These are phyloP conservation scores for Quercus phellos DNA, from an alignment of 331 rosid genomes.

Conservation along the genomic window DNA sequence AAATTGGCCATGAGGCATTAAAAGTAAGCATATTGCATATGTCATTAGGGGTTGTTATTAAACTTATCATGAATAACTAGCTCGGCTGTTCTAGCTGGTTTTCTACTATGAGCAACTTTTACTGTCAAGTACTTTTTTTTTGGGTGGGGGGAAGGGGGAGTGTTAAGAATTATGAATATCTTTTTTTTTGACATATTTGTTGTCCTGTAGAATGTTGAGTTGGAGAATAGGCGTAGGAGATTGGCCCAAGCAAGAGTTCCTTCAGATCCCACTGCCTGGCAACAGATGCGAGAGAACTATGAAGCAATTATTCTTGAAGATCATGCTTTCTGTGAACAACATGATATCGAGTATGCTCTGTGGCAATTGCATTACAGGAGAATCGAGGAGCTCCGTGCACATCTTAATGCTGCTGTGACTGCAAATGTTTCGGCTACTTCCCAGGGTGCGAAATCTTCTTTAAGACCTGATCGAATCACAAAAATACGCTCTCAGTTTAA, in stretches of 20 bases:
- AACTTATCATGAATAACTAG: not conserved
- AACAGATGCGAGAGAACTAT: conserved; percentile 87
- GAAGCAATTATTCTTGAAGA: conserved; percentile 96
- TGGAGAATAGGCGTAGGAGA: conserved; percentile 71
- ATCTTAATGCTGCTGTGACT: conserved; percentile 53
- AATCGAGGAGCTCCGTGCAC: conserved; percentile 82
- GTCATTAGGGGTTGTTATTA: not conserved
- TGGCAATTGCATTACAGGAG: conserved; percentile 96
- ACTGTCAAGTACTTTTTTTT: not conserved
- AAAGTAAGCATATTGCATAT: not conserved
- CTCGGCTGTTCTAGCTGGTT: not conserved
- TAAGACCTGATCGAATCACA: conserved; percentile 61
- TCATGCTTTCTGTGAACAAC: conserved; percentile 80
- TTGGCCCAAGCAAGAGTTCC: conserved; percentile 83
- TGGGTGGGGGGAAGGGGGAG: not conserved
- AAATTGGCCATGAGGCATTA: not conserved
- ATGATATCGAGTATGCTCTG: conserved; percentile 67
- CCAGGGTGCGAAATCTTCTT: conserved; percentile 51
- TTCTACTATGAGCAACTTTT: not conserved
- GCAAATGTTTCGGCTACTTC: conserved; percentile 61
- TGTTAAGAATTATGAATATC: not conserved
- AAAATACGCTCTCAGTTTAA: conserved; percentile 86
- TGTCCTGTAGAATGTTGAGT: conserved; percentile 55
- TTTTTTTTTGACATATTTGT: not conserved
- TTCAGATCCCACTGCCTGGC: conserved; percentile 93